Percentiles rank a stretch among this genome's conserved stretches.
Conservation (phyloP, 164 flowering plant genomes). For the Warburgia ugandensis region DNA sequence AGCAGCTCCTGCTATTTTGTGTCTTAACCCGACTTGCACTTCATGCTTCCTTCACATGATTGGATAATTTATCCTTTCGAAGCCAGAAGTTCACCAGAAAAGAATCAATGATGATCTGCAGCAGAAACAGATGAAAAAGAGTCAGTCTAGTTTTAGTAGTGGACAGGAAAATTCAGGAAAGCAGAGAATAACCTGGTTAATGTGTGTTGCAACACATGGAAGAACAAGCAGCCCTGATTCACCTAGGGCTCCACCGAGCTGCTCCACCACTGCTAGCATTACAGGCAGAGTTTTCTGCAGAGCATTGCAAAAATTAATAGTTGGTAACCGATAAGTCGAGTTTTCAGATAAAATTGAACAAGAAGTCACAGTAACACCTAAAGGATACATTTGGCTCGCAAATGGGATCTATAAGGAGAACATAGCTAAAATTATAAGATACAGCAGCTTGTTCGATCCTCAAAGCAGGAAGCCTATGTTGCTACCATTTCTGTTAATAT, state of each 20-base stretch:
- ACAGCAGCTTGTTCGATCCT: too few species aligned
- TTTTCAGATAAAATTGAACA: too few species aligned
- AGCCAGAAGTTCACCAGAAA: slow-evolving; percentile 58
- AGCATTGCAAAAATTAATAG: slow-evolving; percentile 1
- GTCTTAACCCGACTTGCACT: too few species aligned
- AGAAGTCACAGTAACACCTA: too few species aligned
- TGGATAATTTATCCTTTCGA: slow-evolving; percentile 26
- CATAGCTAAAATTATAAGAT: too few species aligned
- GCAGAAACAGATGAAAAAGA: slow-evolving; percentile 1
- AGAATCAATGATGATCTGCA: slow-evolving; percentile 71
- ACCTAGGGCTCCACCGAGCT: slow-evolving; percentile 81
- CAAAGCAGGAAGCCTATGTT: too few species aligned
- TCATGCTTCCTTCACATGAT: slow-evolving; percentile 23
- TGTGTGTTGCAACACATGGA: slow-evolving; percentile 93
- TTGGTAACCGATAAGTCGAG: too few species aligned
- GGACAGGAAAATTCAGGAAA: background rate
- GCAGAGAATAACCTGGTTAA: slow-evolving; percentile 57
- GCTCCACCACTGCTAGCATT: slow-evolving; percentile 86
- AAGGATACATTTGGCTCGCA: too few species aligned
- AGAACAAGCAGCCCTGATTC: slow-evolving; percentile 84
- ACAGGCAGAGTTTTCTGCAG: slow-evolving; percentile 90
- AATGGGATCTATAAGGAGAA: too few species aligned
- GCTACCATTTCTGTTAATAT: too few species aligned
- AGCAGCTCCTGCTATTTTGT: too few species aligned
- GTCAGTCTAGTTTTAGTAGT: too few species aligned